phyloP scores from a whole-genome alignment of 2,329 filamentous ascomycete genomes.

The Penicillium freii region DNA sequence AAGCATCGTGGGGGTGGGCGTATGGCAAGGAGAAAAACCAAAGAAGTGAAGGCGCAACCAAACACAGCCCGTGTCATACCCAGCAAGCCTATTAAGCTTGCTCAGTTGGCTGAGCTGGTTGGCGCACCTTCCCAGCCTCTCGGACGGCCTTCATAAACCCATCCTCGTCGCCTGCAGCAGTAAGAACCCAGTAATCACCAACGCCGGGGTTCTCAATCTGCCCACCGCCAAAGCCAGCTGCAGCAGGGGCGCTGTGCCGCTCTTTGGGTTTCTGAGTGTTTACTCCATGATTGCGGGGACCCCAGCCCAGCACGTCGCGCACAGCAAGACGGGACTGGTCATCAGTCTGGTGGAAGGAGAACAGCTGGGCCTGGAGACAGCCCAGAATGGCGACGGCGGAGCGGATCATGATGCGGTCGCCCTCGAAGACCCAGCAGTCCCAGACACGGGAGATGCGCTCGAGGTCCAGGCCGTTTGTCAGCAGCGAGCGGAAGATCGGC shows the following conservation, averaged over 20 bases:
- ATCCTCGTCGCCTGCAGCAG: slow-evolving; percentile 40
- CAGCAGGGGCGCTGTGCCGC: slow-evolving; percentile 38
- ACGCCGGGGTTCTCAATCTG: slow-evolving; percentile 36
- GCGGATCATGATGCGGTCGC: slow-evolving; percentile 51
- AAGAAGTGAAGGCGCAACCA: background rate
- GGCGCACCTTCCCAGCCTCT: slow-evolving; percentile 43
- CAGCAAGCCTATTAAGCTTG: slow-evolving; percentile 3
- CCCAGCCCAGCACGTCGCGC: slow-evolving; percentile 38
- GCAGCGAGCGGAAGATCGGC: slow-evolving; percentile 54
- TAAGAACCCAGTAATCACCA: slow-evolving; percentile 45
- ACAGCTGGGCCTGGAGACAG: slow-evolving; percentile 44
- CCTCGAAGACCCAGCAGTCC: slow-evolving; percentile 63
- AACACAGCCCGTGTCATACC: background rate
- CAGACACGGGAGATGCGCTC: slow-evolving; percentile 57
- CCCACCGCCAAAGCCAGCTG: slow-evolving; percentile 37
- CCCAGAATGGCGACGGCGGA: slow-evolving; percentile 46
- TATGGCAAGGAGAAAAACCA: background rate
- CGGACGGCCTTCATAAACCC: slow-evolving; percentile 44
- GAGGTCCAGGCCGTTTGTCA: slow-evolving; percentile 52
- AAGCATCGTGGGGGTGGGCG: background rate
- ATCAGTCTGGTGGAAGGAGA: slow-evolving; percentile 38
- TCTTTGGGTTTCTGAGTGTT: slow-evolving; percentile 31
- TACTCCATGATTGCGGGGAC: slow-evolving; percentile 34
- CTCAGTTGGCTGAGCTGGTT: slow-evolving; percentile 19
- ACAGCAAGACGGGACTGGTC: slow-evolving; percentile 37